Percentiles rank a stretch among this genome's conserved stretches.
phyloP scores from a whole-genome alignment of 441 rosid species.

The Gossypium schwendimanii region DNA sequence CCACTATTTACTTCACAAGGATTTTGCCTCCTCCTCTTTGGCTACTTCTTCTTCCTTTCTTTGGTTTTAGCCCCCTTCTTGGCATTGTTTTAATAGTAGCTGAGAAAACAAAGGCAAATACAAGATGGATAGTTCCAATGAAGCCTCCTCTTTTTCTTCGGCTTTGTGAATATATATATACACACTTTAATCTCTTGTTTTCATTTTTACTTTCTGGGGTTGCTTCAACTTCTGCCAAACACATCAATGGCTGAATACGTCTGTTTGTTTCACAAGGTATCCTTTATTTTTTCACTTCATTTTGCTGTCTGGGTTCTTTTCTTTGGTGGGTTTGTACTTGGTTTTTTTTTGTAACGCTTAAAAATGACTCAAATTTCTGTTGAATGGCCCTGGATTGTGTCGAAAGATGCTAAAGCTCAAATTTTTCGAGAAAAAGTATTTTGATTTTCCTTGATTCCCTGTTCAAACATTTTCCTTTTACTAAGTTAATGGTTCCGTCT shows the following conservation, averaged over 20 bases:
- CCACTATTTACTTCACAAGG: neutral
- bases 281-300: neutral
- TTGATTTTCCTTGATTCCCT: neutral
- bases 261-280: conserved; percentile 54
- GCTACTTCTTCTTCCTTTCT: neutral
- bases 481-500: neutral
- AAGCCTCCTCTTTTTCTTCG: neutral
- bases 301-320: neutral
- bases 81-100: neutral
- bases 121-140: neutral
- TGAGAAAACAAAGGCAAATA: conserved; percentile 9
- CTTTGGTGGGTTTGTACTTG: conserved; percentile 6
- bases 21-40: conserved; percentile 1
- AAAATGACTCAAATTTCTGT: neutral
- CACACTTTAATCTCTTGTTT: neutral
- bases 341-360: conserved; percentile 10
- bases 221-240: conserved; percentile 21
- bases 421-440: neutral
- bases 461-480: neutral
- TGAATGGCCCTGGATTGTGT: conserved; percentile 8
- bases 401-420: neutral
- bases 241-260: conserved; percentile 51
- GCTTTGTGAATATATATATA: neutral
- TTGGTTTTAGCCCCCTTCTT: neutral
- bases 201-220: neutral